Conservation (phyloP, 1,139 yeast species). For the Yamadazyma triangularis region DNA sequence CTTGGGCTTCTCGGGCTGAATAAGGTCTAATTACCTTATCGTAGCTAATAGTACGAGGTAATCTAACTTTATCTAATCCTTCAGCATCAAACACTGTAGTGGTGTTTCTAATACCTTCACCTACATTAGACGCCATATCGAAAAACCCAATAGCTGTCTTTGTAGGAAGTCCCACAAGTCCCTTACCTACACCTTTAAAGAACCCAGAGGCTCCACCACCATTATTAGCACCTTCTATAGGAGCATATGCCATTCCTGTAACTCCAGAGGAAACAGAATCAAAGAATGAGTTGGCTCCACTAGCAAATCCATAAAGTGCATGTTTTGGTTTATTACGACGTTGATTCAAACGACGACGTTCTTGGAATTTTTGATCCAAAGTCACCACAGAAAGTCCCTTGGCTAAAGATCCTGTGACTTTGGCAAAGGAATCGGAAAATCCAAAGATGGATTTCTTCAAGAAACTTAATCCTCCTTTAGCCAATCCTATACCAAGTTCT, state of each 20-base stretch:
- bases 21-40: constrained; percentile 73
- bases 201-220: constrained; percentile 85
- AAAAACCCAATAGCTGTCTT: constrained; percentile 94
- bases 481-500: constrained; percentile 90
- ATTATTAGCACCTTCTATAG: constrained; percentile 78
- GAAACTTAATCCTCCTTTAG: constrained; percentile 93
- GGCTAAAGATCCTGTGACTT: constrained; percentile 90
- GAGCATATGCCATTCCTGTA: constrained; percentile 86
- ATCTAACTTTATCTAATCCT: constrained; percentile 72
- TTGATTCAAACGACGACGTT: constrained; percentile 66
- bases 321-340: constrained; percentile 79
- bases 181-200: constrained; percentile 89
- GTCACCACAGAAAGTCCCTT: constrained; percentile 92
- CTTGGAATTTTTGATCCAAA: constrained; percentile 81
- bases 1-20: constrained; percentile 84
- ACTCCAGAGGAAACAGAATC: constrained; percentile 87
- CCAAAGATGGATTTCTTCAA: constrained; percentile 94
- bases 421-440: constrained; percentile 86
- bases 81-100: constrained; percentile 87
- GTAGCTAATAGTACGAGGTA: constrained; percentile 70
- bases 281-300: constrained; percentile 85
- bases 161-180: constrained; percentile 92
- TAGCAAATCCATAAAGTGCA: constrained; percentile 81
- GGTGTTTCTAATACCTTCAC: constrained; percentile 91
- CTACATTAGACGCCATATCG: constrained; percentile 86